These are phyloP conservation scores for Melaleuca alternifolia DNA, from an alignment of 345 rosid species.

Conservation along the genomic window DNA sequence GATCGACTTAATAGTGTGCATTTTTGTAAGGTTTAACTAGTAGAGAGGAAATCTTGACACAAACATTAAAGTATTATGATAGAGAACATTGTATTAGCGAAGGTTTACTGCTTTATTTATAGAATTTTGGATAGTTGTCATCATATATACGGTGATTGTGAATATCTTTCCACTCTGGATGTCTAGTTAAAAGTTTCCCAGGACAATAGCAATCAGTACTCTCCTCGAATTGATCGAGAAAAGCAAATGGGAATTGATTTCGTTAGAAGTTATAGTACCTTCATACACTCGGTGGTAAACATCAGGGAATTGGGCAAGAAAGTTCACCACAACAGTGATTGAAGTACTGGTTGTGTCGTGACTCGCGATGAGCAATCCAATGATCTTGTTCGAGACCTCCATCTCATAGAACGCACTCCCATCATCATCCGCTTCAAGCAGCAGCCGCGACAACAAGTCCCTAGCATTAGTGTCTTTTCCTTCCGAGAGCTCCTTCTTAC, in stretches of 20 bases:
- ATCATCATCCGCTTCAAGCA: not conserved
- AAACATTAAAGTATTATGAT: not conserved
- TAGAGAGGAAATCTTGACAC: not conserved
- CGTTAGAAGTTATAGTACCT: not conserved
- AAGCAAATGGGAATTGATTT: not conserved
- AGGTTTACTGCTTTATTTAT: not conserved
- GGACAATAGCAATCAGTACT: not conserved
- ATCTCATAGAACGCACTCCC: not conserved
- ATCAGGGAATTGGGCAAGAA: not conserved
- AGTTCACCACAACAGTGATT: not conserved
- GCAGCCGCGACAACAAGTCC: not conserved
- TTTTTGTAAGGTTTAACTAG: not conserved
- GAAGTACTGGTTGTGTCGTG: not conserved
- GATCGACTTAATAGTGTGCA: not conserved
- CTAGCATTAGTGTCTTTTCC: not conserved
- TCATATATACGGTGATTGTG: not conserved
- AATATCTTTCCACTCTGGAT: not conserved
- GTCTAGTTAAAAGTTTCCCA: not conserved
- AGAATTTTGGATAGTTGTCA: not conserved
- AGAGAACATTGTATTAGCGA: not conserved
- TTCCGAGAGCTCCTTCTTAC: not conserved
- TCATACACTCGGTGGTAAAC: not conserved
- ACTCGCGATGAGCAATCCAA: not conserved
- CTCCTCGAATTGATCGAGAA: not conserved
- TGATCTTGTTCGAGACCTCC: not conserved